Conservation (phyloP, 2,329 filamentous ascomycete species). For the Colletotrichum eremochloae region DNA sequence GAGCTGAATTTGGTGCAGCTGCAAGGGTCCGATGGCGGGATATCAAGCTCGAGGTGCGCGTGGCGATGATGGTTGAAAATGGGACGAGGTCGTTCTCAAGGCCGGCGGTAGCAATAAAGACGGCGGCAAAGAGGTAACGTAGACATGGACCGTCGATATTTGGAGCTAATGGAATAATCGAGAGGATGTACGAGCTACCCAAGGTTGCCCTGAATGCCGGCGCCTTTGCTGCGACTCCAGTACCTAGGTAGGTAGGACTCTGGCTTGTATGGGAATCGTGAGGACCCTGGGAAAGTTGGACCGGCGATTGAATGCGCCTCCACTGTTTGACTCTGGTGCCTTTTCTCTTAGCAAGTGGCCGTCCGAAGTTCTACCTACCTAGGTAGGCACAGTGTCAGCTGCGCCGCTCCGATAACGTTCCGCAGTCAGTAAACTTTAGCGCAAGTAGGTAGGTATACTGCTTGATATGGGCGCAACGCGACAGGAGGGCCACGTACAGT, state of each 20-base stretch:
- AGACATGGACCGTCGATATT: neutral
- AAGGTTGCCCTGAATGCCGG: neutral
- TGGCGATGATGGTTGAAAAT: slow-evolving; percentile 12
- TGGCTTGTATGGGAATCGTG: neutral
- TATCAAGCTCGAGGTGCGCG: neutral
- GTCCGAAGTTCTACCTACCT: slow-evolving; percentile 8
- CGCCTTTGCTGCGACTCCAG: neutral
- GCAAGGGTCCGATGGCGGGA: neutral
- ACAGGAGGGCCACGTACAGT: neutral
- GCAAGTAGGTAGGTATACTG: too few species aligned
- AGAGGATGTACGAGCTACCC: neutral
- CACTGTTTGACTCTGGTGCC: slow-evolving; percentile 1
- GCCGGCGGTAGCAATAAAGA: slow-evolving; percentile 6
- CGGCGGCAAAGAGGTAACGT: neutral
- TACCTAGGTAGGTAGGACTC: neutral
- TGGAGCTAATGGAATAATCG: neutral
- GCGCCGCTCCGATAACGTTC: neutral
- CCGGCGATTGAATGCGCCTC: slow-evolving; percentile 4
- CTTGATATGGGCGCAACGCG: too few species aligned
- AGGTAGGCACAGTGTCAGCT: slow-evolving; percentile 20
- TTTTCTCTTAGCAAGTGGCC: neutral
- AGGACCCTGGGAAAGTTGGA: slow-evolving; percentile 7
- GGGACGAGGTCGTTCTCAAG: neutral
- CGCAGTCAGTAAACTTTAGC: neutral
- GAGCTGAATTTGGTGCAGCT: neutral